Evolutionary conservation across 2,329 filamentous ascomycete genomes (phyloP).

Genomic region (Aspergillus quadricinctus): DNA sequence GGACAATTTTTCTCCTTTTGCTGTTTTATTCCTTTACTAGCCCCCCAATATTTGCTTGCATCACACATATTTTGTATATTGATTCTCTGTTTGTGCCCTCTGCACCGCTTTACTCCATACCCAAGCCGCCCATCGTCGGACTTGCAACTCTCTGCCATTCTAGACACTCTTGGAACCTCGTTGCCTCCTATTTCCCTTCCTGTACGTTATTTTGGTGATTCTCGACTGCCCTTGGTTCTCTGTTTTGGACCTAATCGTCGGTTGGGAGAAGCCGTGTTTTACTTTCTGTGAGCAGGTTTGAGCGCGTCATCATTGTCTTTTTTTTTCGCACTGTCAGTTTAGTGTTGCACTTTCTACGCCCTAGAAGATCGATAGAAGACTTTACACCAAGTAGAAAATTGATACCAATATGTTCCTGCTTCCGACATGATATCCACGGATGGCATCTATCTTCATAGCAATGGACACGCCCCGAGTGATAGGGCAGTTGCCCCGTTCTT

Average conservation of each 20-base stretch:
- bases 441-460: not conserved
- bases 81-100: not conserved
- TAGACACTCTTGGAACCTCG: not conserved
- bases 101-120: slow-evolving; percentile 1
- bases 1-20: slow-evolving; percentile 1
- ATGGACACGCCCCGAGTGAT: not conserved
- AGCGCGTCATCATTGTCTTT: not conserved
- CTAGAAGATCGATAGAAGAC: slow-evolving; percentile 22
- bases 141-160: not conserved
- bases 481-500: not conserved
- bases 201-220: not conserved
- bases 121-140: not conserved
- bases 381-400: slow-evolving; percentile 18
- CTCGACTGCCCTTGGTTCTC: not conserved
- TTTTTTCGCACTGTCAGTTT: not conserved
- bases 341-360: not conserved
- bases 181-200: slow-evolving; percentile 1
- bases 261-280: not conserved
- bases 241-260: not conserved
- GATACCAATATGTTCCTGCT: slow-evolving; percentile 14
- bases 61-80: not conserved
- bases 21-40: not conserved
- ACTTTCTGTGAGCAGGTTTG: not conserved
- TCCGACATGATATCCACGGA: not conserved
- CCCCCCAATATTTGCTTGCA: not conserved